Base-by-base conservation (phyloP, 2,329 filamentous ascomycete genomes). In the Talaromyces sp. region DNA sequence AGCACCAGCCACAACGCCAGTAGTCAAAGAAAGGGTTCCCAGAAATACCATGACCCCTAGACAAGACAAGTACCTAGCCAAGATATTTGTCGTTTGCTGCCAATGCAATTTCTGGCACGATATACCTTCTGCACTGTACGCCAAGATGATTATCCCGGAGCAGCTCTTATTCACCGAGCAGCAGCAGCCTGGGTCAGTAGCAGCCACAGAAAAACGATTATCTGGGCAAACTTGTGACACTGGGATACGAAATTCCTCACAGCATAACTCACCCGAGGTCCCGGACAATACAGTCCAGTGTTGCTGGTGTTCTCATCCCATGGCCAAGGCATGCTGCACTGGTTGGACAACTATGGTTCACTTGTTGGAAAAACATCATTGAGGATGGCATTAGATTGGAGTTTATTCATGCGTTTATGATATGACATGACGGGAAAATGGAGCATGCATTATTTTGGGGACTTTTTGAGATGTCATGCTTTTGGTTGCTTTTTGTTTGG, bases 271-370 rank as follows among this genome's bases (percentile, higher is more conserved):
- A n/a, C 38, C 56, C 26, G 55, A 51, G 21, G 35, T 29, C 19
- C 50, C 60, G 13, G 43, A 46, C 11, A 46, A 46, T 46, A 46
- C 43, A 1, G 60, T 59, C 24, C 54, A 49, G 27, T 62, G 60
- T 31, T 56, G 51, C 8, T 62, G 60, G 60, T 62, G 60, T 26
- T 21, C 43, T 27, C 60, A 62, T 24, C 56, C 52, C 19, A 59
- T 62, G 57, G 52, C 60, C 31, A 59, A 62, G 29, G 50, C 56
- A 24, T 62, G 60, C 17, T 62, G 60, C 21, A 43, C 43, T 24
- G 58, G 60, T 6, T 62, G 60, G 60, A 62, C 60, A 27, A 62
- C 60, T 1, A 58, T 62, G 56, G 60, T 62, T 53, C 60, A 62
- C 56, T 29, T 62, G 53, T 51, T 62, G 27, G 60, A 62, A 38